Base-by-base conservation (phyloP, 2,329 filamentous ascomycete genomes). In the Venturia pyrina region DNA sequence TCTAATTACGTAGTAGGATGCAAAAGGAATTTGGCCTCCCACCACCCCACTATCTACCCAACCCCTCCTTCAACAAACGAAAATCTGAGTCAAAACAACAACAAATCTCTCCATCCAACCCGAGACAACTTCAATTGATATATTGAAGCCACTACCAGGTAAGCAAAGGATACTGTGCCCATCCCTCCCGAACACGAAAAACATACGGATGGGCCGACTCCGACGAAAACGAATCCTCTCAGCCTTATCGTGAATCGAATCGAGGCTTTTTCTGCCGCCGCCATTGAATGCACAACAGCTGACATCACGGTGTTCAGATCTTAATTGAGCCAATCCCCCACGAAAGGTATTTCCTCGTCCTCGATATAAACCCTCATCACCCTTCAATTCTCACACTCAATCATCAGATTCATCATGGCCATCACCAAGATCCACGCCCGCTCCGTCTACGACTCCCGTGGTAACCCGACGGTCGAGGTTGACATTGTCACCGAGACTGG, bases 381-480 rank as follows among this genome's bases (percentile, higher is more conserved):
- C 7, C 24, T 28, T 37, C n/a, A 8, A 40, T 37, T 40, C 28
- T 32, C n/a, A 37, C 50, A 11, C 13, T 17, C 57, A 40, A 21
- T 11, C n/a, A 19, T 21, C 63, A 41, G 41, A 59, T 44, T 73
- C 81, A 93, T 77, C 72, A 99, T 99, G 95, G 83, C 90, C 71
- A 82, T 82, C 76, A 77, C 77, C 72, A 82, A 82, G 77, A 82
- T 82, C 74, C 80, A 82, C 78, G 79, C 80, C 70, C 80, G 95
- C 78, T 93, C 89, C 76, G 92, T 99, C 84, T 99, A 82, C 87
- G 95, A 99, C 87, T 98, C 95, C 79, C 93, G 95, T 72, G 87
- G 87, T 78, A 99, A 99, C 88, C 95, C 95, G 76, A 99, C 95
- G 78, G 93, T 97, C 76, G 93, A 98, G 86, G 93, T 98, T 75